phyloP scores from a whole-genome alignment of 2,329 filamentous ascomycete species.

The Taxawa tesnikishii region DNA sequence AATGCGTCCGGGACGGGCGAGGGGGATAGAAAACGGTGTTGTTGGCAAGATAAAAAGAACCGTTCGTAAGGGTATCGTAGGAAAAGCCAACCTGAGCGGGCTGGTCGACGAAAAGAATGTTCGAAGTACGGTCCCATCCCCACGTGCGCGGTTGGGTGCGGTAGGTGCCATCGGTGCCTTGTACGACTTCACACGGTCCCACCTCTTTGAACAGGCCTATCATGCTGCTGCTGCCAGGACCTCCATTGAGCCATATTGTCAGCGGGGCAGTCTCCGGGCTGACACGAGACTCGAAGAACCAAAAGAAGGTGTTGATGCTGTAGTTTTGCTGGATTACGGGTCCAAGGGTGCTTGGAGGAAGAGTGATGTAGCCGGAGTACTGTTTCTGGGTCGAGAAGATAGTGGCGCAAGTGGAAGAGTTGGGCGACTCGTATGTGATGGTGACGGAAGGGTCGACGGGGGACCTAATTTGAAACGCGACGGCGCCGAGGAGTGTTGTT shows the following conservation, averaged over 20 bases:
- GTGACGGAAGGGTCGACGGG: slow-evolving; percentile 52
- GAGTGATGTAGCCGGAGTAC: slow-evolving; percentile 56
- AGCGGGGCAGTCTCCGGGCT: slow-evolving; percentile 38
- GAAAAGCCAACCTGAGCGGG: slow-evolving; percentile 60
- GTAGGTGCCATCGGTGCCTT: slow-evolving; percentile 31
- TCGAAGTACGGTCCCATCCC: slow-evolving; percentile 52
- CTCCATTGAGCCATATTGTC: slow-evolving; percentile 56
- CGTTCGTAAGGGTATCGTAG: slow-evolving; percentile 51
- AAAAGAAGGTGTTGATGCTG: slow-evolving; percentile 52
- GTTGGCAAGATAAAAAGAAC: slow-evolving; percentile 40
- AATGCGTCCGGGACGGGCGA: not conserved
- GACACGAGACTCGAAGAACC: slow-evolving; percentile 48
- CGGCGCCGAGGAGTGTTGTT: not conserved
- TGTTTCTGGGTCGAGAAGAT: slow-evolving; percentile 54
- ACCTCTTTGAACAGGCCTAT: slow-evolving; percentile 51
- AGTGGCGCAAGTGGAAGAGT: slow-evolving; percentile 50
- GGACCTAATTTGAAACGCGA: slow-evolving; percentile 36
- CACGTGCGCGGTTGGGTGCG: slow-evolving; percentile 47
- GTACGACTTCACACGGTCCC: slow-evolving; percentile 34
- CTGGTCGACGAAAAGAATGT: slow-evolving; percentile 49
- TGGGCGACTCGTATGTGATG: slow-evolving; percentile 54
- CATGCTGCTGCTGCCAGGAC: slow-evolving; percentile 53
- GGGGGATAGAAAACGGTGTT: slow-evolving; percentile 28
- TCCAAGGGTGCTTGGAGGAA: slow-evolving; percentile 35
- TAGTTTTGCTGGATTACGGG: slow-evolving; percentile 41